These are phyloP conservation scores for Galerina sulciceps DNA, from an alignment of 768 basidiomycete species.

Conservation along the genomic window DNA sequence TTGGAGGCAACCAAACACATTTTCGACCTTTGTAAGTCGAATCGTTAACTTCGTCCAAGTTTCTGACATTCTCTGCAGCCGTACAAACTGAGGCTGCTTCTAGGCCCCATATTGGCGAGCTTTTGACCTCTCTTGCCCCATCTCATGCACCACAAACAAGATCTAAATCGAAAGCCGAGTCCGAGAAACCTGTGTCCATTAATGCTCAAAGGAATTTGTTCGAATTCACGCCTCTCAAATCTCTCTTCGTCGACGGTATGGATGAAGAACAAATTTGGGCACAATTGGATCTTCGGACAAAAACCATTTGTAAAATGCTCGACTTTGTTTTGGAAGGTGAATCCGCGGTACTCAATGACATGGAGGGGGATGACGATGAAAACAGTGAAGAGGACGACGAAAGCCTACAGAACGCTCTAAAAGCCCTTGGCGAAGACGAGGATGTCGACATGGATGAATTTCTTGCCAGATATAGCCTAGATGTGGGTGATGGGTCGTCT, in stretches of 20 bases:
- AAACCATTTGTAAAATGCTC: conserved; percentile 70
- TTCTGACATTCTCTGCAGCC: conserved; percentile 44
- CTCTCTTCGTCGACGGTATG: conserved; percentile 79
- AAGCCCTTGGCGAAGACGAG: conserved; percentile 34
- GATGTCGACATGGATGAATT: conserved; percentile 37
- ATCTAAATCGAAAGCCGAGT: conserved; percentile 57
- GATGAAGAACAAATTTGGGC: conserved; percentile 91
- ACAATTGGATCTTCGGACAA: conserved; percentile 84
- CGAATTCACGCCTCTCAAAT: conserved; percentile 71
- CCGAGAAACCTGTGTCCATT: conserved; percentile 41
- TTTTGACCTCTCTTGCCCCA: conserved; percentile 73
- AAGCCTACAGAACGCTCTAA: conserved; percentile 35
- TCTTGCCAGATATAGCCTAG: conserved; percentile 29
- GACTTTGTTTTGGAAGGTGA: conserved; percentile 65
- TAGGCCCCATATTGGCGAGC: conserved; percentile 60
- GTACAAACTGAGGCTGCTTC: conserved; percentile 71
- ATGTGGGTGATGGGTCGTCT: conserved; percentile 25
- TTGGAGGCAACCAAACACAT: conserved; percentile 73
- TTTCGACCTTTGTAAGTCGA: conserved; percentile 71
- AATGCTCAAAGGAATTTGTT: conserved; percentile 37
- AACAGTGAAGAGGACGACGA: conserved; percentile 32
- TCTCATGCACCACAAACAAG: conserved; percentile 75
- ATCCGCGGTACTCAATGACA: conserved; percentile 24
- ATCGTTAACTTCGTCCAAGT: neutral
- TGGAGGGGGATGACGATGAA: conserved; percentile 41